A percentile compares a stretch with the other conserved stretches of the same genome.
These are phyloP conservation scores for Solanum chiquidenum DNA, from an alignment of 257 asterid species.

Conservation along the genomic window DNA sequence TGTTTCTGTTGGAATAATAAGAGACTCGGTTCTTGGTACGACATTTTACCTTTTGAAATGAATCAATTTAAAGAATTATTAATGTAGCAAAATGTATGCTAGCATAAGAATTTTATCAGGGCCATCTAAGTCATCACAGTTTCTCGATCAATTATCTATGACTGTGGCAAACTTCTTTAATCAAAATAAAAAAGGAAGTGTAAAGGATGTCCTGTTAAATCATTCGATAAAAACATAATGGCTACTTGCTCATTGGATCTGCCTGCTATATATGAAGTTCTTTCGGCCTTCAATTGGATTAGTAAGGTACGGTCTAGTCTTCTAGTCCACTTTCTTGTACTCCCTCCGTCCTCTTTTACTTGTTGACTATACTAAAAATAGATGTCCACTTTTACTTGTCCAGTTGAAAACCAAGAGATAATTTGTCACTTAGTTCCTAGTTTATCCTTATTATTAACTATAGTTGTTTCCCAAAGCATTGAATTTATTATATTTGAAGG, in stretches of 20 bases:
- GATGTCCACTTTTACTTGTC: background rate
- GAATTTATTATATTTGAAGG: background rate
- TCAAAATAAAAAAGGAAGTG: background rate
- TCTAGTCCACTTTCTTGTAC: background rate
- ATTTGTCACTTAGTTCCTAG: background rate
- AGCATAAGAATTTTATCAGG: background rate
- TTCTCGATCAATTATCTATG: background rate
- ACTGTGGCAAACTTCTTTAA: background rate
- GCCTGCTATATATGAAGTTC: background rate
- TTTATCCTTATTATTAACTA: background rate
- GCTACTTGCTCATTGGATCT: background rate
- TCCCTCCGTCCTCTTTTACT: background rate
- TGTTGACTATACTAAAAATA: background rate
- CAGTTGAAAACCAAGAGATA: background rate
- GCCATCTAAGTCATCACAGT: background rate
- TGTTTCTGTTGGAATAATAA: constrained; percentile 82
- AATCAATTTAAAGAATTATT: background rate
- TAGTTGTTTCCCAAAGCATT: background rate
- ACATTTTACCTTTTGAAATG: background rate
- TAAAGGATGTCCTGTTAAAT: background rate
- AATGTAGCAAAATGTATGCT: background rate
- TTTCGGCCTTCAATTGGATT: background rate
- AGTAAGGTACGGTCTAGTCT: background rate
- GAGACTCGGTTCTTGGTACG: constrained; percentile 74
- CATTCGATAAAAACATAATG: background rate